phyloP scores from a whole-genome alignment of 2,329 filamentous ascomycete genomes.

The Paraphoma chrysanthemicola region DNA sequence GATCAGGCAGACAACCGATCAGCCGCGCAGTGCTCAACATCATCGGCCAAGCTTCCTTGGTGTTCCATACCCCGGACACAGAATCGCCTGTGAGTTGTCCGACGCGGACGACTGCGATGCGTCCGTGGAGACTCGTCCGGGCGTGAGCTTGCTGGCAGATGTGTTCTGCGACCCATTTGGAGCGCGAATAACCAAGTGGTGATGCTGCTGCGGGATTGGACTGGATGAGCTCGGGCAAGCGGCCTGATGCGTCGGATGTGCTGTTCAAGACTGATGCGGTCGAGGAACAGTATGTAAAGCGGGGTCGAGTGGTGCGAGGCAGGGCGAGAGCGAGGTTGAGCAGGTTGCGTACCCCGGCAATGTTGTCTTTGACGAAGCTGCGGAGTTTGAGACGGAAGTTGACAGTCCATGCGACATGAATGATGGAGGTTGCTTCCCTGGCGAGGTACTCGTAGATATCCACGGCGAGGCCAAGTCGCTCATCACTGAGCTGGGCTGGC shows the following conservation, averaged over 20 bases:
- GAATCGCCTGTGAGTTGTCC: conserved; percentile 50
- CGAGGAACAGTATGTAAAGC: conserved; percentile 61
- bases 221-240: conserved; percentile 53
- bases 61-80: conserved; percentile 36
- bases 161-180: conserved; percentile 64
- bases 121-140: conserved; percentile 35
- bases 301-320: conserved; percentile 35
- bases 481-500: conserved; percentile 56
- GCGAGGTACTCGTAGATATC: conserved; percentile 52
- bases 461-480: conserved; percentile 56
- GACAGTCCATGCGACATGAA: conserved; percentile 71
- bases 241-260: conserved; percentile 12
- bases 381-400: conserved; percentile 66
- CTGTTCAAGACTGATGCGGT: conserved; percentile 54
- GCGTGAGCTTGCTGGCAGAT: conserved; percentile 55
- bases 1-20: conserved; percentile 38
- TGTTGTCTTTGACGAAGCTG: conserved; percentile 63
- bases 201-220: conserved; percentile 53
- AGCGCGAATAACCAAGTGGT: conserved; percentile 62
- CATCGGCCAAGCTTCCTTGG: conserved; percentile 46
- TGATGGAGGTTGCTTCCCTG: conserved; percentile 57
- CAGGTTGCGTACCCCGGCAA: conserved; percentile 59
- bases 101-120: conserved; percentile 46
- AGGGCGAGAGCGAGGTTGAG: conserved; percentile 53
- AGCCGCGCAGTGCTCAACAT: conserved; percentile 41